A percentile compares a stretch with the other conserved stretches of the same genome.
phyloP scores from a whole-genome alignment of 2,329 filamentous ascomycete genomes.

The Aureobasidium sp. region DNA sequence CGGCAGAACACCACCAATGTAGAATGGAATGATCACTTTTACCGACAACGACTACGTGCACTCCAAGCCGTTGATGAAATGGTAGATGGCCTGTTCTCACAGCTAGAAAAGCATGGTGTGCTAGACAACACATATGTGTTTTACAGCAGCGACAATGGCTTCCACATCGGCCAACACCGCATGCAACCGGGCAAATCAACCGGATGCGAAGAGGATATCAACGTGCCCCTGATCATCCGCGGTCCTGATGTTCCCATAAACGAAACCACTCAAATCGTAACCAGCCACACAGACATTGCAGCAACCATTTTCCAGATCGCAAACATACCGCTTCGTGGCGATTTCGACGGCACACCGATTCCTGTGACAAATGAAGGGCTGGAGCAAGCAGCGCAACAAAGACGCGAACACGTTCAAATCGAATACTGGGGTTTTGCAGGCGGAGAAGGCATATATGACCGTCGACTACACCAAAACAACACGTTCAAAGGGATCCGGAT shows the following conservation, averaged over 20 bases:
- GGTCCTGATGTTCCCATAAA: slow-evolving; percentile 31
- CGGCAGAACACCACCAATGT: slow-evolving; percentile 41
- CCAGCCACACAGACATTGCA: slow-evolving; percentile 35
- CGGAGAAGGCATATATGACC: slow-evolving; percentile 28
- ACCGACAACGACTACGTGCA: slow-evolving; percentile 43
- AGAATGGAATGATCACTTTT: slow-evolving; percentile 48
- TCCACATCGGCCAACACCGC: slow-evolving; percentile 35
- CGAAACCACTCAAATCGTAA: slow-evolving; percentile 29
- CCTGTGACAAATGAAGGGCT: slow-evolving; percentile 24
- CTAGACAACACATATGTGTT: slow-evolving; percentile 44
- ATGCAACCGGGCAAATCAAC: slow-evolving; percentile 35
- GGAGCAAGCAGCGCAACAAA: slow-evolving; percentile 15
- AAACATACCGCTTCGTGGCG: slow-evolving; percentile 25
- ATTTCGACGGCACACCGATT: slow-evolving; percentile 33
- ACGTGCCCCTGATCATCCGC: slow-evolving; percentile 34
- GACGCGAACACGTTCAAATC: slow-evolving; percentile 34
- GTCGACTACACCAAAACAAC: slow-evolving; percentile 23
- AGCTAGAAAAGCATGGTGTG: slow-evolving; percentile 36
- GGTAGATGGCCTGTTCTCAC: slow-evolving; percentile 40
- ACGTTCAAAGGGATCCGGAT: slow-evolving; percentile 29
- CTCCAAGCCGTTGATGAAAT: slow-evolving; percentile 51
- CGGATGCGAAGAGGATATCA: slow-evolving; percentile 35
- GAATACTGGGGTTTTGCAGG: slow-evolving; percentile 36
- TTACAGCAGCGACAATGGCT: slow-evolving; percentile 36
- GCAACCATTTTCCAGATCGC: slow-evolving; percentile 32